phyloP scores from a whole-genome alignment of 441 rosid species.

The Metrosideros polymorpha region DNA sequence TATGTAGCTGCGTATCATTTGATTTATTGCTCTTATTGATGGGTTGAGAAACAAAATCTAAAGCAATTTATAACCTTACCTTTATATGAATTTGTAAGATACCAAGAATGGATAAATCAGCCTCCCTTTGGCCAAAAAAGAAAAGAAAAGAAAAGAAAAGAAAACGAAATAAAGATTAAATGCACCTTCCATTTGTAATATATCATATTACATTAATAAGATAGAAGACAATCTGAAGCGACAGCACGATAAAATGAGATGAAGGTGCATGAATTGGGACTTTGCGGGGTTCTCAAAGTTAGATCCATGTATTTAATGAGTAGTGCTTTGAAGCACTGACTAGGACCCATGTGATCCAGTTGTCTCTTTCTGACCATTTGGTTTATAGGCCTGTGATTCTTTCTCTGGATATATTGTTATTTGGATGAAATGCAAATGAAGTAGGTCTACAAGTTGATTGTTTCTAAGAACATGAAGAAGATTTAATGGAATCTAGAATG shows the following conservation, averaged over 20 bases:
- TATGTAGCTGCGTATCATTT: neutral
- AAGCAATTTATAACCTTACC: neutral
- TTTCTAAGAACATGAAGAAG: neutral
- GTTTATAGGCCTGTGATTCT: neutral
- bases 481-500: neutral
- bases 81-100: neutral
- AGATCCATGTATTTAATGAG: neutral
- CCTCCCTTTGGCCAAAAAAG: neutral
- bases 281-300: neutral
- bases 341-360: neutral
- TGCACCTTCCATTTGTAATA: neutral
- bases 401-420: neutral
- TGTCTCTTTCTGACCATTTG: neutral
- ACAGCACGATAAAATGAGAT: neutral
- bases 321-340: neutral
- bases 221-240: neutral
- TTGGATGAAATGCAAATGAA: neutral
- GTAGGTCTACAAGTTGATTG: neutral
- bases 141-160: neutral
- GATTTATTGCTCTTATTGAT: neutral
- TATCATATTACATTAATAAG: neutral
- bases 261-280: neutral
- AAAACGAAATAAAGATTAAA: neutral
- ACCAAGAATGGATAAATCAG: neutral
- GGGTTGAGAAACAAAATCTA: neutral